Conservation (phyloP, 2,329 filamentous ascomycete species). For the Emmonsiellopsis sp. region DNA sequence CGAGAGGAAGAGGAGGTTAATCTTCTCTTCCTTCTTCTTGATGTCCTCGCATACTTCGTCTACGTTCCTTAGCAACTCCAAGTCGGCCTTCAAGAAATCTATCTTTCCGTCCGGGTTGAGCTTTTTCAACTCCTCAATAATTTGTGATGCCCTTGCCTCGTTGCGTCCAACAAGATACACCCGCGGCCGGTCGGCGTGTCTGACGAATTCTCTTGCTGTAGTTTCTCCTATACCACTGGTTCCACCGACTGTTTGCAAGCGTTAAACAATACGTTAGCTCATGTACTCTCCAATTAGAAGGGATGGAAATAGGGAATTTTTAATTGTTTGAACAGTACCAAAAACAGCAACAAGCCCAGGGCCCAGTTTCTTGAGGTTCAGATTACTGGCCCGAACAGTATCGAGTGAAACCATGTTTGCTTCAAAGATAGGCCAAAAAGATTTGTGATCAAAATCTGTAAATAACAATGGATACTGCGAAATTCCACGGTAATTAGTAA, state of each 20-base stretch:
- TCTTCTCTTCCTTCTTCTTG: conserved; percentile 16
- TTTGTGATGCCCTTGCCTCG: conserved; percentile 23
- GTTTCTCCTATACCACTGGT: conserved; percentile 47
- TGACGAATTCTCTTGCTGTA: conserved; percentile 39
- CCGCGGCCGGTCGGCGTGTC: conserved; percentile 31
- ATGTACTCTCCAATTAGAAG: not conserved
- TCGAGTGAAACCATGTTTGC: conserved; percentile 1
- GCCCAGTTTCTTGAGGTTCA: conserved; percentile 6
- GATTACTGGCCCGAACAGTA: conserved; percentile 1
- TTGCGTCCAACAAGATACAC: conserved; percentile 45
- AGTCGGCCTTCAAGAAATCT: conserved; percentile 40
- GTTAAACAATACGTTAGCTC: not conserved
- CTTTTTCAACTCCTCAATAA: conserved; percentile 33
- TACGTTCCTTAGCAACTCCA: conserved; percentile 42
- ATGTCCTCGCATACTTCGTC: conserved; percentile 42
- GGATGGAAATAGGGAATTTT: not conserved
- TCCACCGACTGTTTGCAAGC: conserved; percentile 31
- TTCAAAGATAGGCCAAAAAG: no score
- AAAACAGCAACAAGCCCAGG: conserved; percentile 39
- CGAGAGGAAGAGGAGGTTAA: conserved; percentile 24
- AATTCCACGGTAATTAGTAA: no score
- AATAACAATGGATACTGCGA: no score
- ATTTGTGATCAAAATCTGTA: no score
- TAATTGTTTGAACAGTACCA: conserved; percentile 1
- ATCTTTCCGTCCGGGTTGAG: conserved; percentile 38